Percentiles rank a stretch among this genome's conserved stretches.
phyloP scores from a whole-genome alignment of 148 eudicot species.

The Chenopodium suecicum region DNA sequence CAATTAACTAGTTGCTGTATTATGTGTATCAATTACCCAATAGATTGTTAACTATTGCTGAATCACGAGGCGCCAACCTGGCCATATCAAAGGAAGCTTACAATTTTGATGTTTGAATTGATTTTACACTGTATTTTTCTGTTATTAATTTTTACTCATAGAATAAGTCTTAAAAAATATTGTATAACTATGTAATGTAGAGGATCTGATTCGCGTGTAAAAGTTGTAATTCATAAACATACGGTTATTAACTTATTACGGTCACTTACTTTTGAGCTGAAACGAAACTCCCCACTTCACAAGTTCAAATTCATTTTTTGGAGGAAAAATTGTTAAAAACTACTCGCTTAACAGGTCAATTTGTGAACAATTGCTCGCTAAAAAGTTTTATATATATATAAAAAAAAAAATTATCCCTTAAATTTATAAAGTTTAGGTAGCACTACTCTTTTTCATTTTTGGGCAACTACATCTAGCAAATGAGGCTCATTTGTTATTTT shows the following conservation, averaged over 20 bases:
- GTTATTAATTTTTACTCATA: slow-evolving; percentile 13
- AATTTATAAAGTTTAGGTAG: too few relatives aligned
- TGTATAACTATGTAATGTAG: neutral
- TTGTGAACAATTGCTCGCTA: too few relatives aligned
- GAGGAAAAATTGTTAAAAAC: too few relatives aligned
- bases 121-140: neutral
- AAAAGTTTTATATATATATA: too few relatives aligned
- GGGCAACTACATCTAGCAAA: too few relatives aligned
- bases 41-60: slow-evolving; percentile 9
- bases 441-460: too few relatives aligned
- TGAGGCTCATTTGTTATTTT: too few relatives aligned
- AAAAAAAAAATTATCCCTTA: too few relatives aligned
- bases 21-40: slow-evolving; percentile 2
- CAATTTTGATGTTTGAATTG: slow-evolving; percentile 13
- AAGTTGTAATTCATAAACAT: neutral
- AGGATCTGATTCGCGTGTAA: neutral
- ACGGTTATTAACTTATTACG: too few relatives aligned
- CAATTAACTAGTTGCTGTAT: slow-evolving; percentile 3
- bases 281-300: neutral
- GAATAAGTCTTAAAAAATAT: neutral
- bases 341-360: too few relatives aligned
- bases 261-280: neutral
- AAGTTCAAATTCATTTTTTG: too few relatives aligned
- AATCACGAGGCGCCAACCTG: slow-evolving; percentile 9
- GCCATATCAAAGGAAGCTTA: slow-evolving; percentile 10